Evolutionary conservation across 164 flowering plant genomes (phyloP).

Genomic region (Malania oleifera): DNA sequence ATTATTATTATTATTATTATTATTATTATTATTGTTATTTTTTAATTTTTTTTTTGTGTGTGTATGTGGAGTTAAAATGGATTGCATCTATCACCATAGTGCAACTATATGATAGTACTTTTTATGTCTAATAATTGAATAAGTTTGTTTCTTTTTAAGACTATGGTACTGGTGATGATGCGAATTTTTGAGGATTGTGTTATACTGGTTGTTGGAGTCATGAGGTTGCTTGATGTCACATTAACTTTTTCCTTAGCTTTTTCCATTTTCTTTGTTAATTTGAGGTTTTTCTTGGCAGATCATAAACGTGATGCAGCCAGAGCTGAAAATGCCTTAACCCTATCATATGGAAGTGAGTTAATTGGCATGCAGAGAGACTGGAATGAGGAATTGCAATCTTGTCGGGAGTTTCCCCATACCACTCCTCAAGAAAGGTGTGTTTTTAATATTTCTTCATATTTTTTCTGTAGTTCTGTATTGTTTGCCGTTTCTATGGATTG

Average conservation of each 20-base stretch:
- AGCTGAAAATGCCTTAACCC: conserved; percentile 91
- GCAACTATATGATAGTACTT: background rate
- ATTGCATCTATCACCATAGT: no score
- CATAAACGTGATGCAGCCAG: conserved; percentile 94
- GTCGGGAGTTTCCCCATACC: conserved; percentile 89
- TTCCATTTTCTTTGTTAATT: background rate
- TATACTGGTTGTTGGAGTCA: background rate
- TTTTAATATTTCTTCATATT: conserved; percentile 2
- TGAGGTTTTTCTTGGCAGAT: conserved; percentile 36
- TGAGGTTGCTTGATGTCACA: background rate
- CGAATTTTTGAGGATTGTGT: no score
- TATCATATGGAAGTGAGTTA: conserved; percentile 90
- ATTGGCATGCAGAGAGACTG: conserved; percentile 99
- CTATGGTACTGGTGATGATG: no score
- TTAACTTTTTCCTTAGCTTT: background rate
- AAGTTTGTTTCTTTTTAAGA: no score
- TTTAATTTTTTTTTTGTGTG: no score
- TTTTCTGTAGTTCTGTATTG: background rate
- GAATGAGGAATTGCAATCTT: conserved; percentile 99
- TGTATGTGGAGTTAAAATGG: no score
- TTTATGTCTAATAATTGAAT: no score
- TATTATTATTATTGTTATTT: no score
- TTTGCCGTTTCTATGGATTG: background rate
- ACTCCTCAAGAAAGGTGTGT: conserved; percentile 82
- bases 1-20: no score